Conservation (phyloP, 2,329 filamentous ascomycete species). For the Neoarthrinium moseri region DNA sequence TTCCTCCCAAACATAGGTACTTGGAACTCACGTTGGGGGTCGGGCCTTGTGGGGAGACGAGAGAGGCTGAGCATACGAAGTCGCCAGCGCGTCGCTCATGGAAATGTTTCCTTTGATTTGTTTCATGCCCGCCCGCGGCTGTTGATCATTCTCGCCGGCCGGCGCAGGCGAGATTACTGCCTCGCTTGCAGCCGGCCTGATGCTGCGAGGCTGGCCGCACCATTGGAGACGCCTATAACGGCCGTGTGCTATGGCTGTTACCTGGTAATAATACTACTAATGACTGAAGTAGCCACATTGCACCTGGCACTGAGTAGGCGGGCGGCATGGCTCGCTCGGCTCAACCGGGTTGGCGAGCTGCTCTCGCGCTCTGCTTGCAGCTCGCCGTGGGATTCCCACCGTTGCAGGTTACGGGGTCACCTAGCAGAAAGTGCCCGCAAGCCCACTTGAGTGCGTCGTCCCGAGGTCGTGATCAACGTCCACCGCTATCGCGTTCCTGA, state of each 20-base stretch:
- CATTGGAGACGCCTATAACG: no score
- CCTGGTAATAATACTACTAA: no score
- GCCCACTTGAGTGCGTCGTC: not conserved
- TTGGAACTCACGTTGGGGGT: no score
- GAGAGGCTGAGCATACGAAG: constrained; percentile 8
- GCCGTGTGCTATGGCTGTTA: no score
- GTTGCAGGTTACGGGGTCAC: no score
- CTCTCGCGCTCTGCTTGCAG: not conserved
- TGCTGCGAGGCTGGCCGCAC: no score
- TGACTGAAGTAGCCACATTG: no score
- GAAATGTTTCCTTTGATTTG: constrained; percentile 4
- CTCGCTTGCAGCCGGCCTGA: not conserved
- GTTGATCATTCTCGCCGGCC: not conserved
- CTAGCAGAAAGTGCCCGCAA: not conserved
- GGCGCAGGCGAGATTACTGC: constrained; percentile 5
- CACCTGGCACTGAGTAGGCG: no score
- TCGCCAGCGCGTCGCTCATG: no score
- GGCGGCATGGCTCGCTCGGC: no score
- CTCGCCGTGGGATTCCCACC: no score
- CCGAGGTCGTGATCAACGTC: not conserved
- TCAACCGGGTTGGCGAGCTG: no score
- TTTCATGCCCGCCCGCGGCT: constrained; percentile 1
- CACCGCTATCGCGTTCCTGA: not conserved
- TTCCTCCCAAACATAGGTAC: constrained; percentile 1
- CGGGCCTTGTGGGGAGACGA: constrained; percentile 1